Conservation (phyloP, 257 asterid species). For the Cynanchum wilfordii region DNA sequence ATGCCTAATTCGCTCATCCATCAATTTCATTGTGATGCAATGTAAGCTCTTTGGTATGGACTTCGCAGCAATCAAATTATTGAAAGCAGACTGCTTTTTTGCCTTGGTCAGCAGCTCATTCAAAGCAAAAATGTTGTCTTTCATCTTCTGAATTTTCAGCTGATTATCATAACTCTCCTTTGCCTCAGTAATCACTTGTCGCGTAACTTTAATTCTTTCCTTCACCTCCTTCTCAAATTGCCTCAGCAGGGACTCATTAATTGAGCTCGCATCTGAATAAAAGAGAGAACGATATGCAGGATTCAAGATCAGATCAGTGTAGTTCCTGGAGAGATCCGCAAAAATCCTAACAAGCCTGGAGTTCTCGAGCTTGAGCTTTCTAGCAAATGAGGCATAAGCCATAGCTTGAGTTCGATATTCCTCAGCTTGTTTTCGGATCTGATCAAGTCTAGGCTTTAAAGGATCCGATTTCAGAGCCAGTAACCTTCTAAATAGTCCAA, state of each 20-base stretch:
- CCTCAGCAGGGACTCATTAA: constrained; percentile 33
- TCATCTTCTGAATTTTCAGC: constrained; percentile 47
- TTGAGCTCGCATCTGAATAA: constrained; percentile 23
- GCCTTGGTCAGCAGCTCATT: constrained; percentile 45
- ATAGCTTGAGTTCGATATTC: constrained; percentile 33
- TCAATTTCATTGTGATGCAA: constrained; percentile 44
- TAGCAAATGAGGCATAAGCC: constrained; percentile 41
- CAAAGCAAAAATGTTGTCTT: constrained; percentile 41
- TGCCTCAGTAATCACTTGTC: constrained; percentile 42
- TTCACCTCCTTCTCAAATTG: constrained; percentile 48
- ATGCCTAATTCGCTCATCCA: constrained; percentile 40
- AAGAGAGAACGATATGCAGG: constrained; percentile 25
- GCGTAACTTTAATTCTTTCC: constrained; percentile 38
- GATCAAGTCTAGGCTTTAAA: constrained; percentile 41
- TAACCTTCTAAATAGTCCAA: constrained; percentile 26
- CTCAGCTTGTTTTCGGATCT: constrained; percentile 43
- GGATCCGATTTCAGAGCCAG: constrained; percentile 41
- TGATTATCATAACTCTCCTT: constrained; percentile 50
- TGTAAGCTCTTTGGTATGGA: constrained; percentile 52
- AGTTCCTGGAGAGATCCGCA: constrained; percentile 38
- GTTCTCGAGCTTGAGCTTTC: constrained; percentile 54
- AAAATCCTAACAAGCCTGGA: constrained; percentile 41
- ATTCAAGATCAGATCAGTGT: constrained; percentile 28
- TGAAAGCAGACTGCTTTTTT: constrained; percentile 47
- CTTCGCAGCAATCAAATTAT: constrained; percentile 54